These are phyloP conservation scores for Ogataea pilisensis DNA, from an alignment of 805 yeast species.

Conservation along the genomic window DNA sequence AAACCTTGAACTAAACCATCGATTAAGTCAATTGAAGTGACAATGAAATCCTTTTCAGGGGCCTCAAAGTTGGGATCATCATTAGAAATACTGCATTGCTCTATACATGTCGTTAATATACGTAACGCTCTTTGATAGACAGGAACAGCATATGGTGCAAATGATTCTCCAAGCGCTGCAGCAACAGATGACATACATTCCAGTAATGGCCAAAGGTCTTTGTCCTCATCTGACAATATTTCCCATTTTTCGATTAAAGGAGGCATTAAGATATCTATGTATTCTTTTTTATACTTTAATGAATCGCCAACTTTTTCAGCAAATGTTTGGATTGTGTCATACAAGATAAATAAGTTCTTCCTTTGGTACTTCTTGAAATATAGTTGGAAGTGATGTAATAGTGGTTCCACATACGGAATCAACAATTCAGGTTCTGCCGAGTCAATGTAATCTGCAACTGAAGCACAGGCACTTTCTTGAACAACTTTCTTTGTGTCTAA, in stretches of 20 bases:
- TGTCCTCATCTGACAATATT: slow-evolving; percentile 66
- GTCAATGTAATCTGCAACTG: slow-evolving; percentile 81
- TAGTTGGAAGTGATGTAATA: slow-evolving; percentile 63
- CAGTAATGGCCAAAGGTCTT: slow-evolving; percentile 83
- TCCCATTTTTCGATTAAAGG: slow-evolving; percentile 85
- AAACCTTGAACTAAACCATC: slow-evolving; percentile 94
- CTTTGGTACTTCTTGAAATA: slow-evolving; percentile 80
- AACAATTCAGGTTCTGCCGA: slow-evolving; percentile 61
- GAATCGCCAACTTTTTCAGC: slow-evolving; percentile 69
- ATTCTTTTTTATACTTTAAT: slow-evolving; percentile 48
- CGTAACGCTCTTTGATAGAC: slow-evolving; percentile 76
- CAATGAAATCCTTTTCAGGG: slow-evolving; percentile 87
- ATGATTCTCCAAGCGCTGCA: slow-evolving; percentile 75
- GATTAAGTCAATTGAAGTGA: slow-evolving; percentile 82
- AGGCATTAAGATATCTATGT: slow-evolving; percentile 64
- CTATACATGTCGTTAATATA: slow-evolving; percentile 65
- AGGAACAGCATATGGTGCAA: slow-evolving; percentile 85
- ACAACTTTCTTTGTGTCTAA: slow-evolving; percentile 85
- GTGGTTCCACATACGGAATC: slow-evolving; percentile 57
- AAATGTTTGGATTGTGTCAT: slow-evolving; percentile 88
- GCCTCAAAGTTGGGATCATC: slow-evolving; percentile 64
- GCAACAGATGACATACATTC: slow-evolving; percentile 94
- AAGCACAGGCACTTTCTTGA: slow-evolving; percentile 92
- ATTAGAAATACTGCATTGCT: slow-evolving; percentile 57
- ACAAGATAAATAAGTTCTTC: slow-evolving; percentile 73